A percentile compares a stretch with the other conserved stretches of the same genome.
Conservation (phyloP, 2,329 filamentous ascomycete species). For the Teratosphaeria destructans region DNA sequence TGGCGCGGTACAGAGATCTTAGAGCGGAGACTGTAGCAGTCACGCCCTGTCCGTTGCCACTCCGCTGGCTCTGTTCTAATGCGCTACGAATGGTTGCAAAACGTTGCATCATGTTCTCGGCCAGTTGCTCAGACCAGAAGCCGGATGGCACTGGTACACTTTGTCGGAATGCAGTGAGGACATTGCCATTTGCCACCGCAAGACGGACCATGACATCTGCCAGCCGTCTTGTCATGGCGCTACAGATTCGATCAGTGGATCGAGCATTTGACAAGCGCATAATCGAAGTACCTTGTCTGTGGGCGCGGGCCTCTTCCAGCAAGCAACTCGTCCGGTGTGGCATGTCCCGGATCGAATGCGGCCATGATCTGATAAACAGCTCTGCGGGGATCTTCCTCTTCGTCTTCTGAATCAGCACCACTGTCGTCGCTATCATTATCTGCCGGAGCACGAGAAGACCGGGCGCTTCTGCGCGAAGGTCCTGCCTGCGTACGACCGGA, state of each 20-base stretch:
- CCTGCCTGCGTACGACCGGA: not conserved
- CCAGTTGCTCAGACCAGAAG: slow-evolving; percentile 2
- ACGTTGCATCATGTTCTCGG: slow-evolving; percentile 1
- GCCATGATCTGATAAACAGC: not conserved
- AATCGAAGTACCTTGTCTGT: not conserved
- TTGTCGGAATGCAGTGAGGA: not conserved
- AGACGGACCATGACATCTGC: not conserved
- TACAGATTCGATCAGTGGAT: not conserved
- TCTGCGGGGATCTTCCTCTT: not conserved
- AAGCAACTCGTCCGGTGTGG: not conserved
- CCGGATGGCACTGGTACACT: not conserved
- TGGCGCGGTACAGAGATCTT: slow-evolving; percentile 1
- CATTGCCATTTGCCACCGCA: not conserved
- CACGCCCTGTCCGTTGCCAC: slow-evolving; percentile 2
- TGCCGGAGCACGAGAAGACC: not conserved
- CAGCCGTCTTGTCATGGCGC: not conserved
- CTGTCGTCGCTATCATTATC: not conserved
- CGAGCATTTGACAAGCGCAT: not conserved
- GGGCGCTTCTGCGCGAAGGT: not conserved
- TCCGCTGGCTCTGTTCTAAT: not conserved
- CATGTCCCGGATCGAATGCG: not conserved
- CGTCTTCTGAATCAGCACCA: not conserved
- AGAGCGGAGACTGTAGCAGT: slow-evolving; percentile 2
- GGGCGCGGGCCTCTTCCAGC: not conserved
- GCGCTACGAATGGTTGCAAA: not conserved